These are phyloP conservation scores for Arachnopeziza araneosa DNA, from an alignment of 2,329 filamentous ascomycete genomes.

Conservation along the genomic window DNA sequence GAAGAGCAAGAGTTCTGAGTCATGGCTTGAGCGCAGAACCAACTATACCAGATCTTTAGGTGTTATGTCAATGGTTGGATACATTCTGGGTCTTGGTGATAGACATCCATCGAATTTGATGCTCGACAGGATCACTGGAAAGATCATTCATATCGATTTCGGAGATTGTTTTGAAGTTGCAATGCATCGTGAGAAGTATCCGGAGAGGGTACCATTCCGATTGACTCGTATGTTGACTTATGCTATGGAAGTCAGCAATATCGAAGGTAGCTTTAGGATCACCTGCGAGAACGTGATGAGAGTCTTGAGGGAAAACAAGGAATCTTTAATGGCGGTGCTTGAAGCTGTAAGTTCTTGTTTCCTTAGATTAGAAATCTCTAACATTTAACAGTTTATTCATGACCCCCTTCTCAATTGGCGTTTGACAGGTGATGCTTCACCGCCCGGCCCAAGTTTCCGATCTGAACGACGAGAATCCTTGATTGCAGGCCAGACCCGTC, in stretches of 20 bases:
- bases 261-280: conserved; percentile 96
- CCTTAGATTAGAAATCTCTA: not conserved
- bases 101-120: conserved; percentile 97
- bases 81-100: conserved; percentile 94
- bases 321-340: conserved; percentile 95
- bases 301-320: conserved; percentile 92
- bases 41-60: conserved; percentile 96
- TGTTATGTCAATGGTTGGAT: conserved; percentile 99
- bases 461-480: conserved; percentile 54
- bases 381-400: conserved; percentile 77
- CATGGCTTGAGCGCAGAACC: conserved; percentile 96
- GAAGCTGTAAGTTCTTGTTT: conserved; percentile 72
- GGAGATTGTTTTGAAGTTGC: conserved; percentile 99
- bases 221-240: conserved; percentile 98
- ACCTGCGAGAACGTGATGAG: conserved; percentile 99
- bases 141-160: conserved; percentile 98
- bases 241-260: conserved; percentile 99
- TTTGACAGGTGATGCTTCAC: conserved; percentile 59
- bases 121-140: conserved; percentile 91
- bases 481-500: conserved; percentile 43
- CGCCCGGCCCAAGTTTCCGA: conserved; percentile 60
- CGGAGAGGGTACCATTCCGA: conserved; percentile 94
- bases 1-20: conserved; percentile 96
- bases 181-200: conserved; percentile 99
- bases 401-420: conserved; percentile 99